Evolutionary conservation across 768 basidiomycete genomes (phyloP).

Genomic region (Trametes coccinea): DNA sequence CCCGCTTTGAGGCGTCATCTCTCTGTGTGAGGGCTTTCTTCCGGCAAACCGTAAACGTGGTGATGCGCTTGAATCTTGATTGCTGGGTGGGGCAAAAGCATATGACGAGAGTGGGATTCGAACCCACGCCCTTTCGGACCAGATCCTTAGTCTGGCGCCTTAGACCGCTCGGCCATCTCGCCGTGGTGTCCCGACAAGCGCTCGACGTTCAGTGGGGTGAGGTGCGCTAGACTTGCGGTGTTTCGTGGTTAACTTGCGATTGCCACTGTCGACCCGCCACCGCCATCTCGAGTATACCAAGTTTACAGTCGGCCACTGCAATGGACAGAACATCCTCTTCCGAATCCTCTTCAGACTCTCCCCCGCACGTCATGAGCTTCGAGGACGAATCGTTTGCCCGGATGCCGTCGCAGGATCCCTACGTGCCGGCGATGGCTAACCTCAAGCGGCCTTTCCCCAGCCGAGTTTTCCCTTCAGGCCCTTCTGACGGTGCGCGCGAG

Average conservation of each 20-base stretch:
- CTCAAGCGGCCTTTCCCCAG: conserved; percentile 16
- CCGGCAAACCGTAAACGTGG: no score
- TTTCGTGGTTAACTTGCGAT: no score
- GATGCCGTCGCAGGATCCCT: background rate
- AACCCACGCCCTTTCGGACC: conserved; percentile 52
- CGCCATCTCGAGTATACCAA: no score
- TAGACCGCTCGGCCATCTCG: conserved; percentile 88
- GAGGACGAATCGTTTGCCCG: background rate
- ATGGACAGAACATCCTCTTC: conserved; percentile 29
- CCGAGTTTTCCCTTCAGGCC: background rate
- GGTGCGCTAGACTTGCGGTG: no score
- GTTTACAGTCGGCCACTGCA: no score
- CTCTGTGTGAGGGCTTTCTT: no score
- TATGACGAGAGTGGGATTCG: conserved; percentile 44
- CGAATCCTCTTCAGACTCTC: conserved; percentile 25
- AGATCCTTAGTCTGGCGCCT: conserved; percentile 69
- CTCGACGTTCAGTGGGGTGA: no score
- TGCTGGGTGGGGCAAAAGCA: no score
- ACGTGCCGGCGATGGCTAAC: background rate
- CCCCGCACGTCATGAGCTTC: background rate
- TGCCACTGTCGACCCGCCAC: no score
- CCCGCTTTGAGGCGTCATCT: no score
- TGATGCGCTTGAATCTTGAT: no score
- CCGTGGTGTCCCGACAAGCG: no score
- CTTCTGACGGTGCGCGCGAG: conserved; percentile 18